Evolutionary conservation across 352 stramenopile genomes (phyloP).

Genomic region (Blastocystis sp.): DNA sequence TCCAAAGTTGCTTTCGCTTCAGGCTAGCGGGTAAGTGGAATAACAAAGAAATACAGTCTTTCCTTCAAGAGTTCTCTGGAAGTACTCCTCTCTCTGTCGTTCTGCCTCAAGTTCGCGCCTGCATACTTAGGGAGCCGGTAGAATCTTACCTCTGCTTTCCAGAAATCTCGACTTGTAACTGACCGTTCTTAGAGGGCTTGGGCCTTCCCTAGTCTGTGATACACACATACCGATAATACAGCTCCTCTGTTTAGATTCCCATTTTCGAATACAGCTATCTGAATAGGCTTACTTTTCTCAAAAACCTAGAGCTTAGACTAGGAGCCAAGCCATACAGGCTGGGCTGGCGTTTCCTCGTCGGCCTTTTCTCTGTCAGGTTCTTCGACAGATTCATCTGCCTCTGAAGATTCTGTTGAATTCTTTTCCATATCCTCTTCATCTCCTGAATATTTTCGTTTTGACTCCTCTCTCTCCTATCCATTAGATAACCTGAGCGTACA

Average conservation of each 20-base stretch:
- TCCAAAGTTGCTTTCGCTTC: conserved; percentile 49
- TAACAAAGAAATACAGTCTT: background rate
- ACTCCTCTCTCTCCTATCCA: conserved; percentile 41
- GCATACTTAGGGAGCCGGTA: background rate
- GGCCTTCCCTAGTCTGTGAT: background rate
- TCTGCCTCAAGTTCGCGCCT: conserved; percentile 43
- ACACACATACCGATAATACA: background rate
- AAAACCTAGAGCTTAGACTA: background rate
- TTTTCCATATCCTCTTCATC: background rate
- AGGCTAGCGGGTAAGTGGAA: background rate
- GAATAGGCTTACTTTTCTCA: background rate
- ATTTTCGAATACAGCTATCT: background rate
- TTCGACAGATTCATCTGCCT: conserved; percentile 10
- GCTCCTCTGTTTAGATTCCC: background rate
- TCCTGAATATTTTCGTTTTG: background rate
- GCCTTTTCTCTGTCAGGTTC: background rate
- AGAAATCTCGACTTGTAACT: conserved; percentile 14
- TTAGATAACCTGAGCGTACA: background rate
- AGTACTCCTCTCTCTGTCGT: conserved; percentile 29
- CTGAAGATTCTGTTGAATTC: background rate
- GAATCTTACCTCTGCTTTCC: conserved; percentile 29
- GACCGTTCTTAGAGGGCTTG: background rate
- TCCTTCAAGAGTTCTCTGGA: conserved; percentile 37
- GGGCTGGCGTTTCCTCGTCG: background rate
- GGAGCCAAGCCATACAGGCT: background rate